Conservation (phyloP, 2,329 filamentous ascomycete genomes). For the Alternaria arbusti region DNA sequence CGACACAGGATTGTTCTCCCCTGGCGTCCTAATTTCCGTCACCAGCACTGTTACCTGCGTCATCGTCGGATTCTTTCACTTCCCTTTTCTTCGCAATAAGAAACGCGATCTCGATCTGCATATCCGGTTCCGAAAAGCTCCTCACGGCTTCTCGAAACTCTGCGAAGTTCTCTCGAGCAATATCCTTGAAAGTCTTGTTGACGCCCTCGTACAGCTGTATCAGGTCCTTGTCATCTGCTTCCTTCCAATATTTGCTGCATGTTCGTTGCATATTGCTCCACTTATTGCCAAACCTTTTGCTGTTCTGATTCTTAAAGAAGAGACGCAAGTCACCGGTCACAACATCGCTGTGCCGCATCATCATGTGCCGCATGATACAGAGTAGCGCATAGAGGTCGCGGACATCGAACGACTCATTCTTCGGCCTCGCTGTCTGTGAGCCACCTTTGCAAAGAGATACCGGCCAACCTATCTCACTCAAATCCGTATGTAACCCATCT, state of each 20-base stretch:
- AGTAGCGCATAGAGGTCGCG: not conserved
- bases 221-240: not conserved
- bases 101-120: not conserved
- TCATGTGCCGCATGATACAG: not conserved
- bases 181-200: not conserved
- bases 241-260: not conserved
- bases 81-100: not conserved
- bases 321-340: not conserved
- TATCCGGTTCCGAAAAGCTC: not conserved
- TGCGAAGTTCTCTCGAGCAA: not conserved
- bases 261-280: not conserved
- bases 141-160: not conserved
- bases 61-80: not conserved
- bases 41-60: not conserved
- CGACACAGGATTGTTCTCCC: not conserved
- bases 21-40: not conserved
- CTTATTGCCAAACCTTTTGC: not conserved
- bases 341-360: not conserved
- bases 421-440: not conserved
- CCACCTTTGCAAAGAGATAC: not conserved
- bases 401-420: not conserved
- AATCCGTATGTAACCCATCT: not conserved
- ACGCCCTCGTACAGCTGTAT: not conserved
- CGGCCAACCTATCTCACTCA: not conserved
- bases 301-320: not conserved